A percentile compares a stretch with the other conserved stretches of the same genome.
Conservation (phyloP, 2,329 filamentous ascomycete genomes). For the Pseudogymnoascus sp. region DNA sequence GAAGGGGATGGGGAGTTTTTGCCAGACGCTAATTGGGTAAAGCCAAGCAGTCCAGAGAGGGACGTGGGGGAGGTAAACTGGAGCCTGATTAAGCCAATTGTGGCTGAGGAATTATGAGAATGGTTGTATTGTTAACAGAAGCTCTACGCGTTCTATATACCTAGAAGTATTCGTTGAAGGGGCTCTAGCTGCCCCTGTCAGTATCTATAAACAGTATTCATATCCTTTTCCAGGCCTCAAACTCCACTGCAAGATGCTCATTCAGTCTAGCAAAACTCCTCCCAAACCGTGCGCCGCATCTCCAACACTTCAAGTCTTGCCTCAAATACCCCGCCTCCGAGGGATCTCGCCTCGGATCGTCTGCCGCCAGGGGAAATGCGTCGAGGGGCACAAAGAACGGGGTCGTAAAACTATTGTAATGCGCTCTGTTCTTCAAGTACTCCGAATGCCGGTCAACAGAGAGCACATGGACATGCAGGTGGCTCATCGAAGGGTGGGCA, state of each 20-base stretch:
- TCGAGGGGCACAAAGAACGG: conserved; percentile 71
- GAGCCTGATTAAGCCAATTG: neutral
- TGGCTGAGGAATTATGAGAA: neutral
- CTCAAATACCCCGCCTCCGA: conserved; percentile 50
- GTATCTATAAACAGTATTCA: conserved; percentile 28
- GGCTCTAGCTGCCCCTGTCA: neutral
- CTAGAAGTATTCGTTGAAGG: neutral
- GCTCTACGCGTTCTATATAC: neutral
- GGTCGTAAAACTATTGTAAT: conserved; percentile 88
- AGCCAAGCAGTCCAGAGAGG: neutral
- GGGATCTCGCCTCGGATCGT: conserved; percentile 55
- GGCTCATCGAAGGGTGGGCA: conserved; percentile 81
- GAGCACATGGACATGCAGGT: conserved; percentile 84
- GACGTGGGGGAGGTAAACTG: neutral
- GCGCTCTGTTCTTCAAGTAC: conserved; percentile 67
- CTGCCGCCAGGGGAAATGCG: conserved; percentile 64
- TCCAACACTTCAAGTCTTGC: conserved; percentile 70
- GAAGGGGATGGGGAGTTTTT: neutral
- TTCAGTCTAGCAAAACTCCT: conserved; percentile 69
- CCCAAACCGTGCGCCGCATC: conserved; percentile 65
- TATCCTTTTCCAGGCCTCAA: conserved; percentile 62
- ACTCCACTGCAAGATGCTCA: conserved; percentile 65
- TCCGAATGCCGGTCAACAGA: conserved; percentile 69
- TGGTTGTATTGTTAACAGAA: neutral
- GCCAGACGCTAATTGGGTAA: neutral